Percentiles rank a stretch among this genome's conserved stretches.
Evolutionary conservation across 2,329 filamentous ascomycete genomes (phyloP).

Genomic region (Dendrostoma leiphaemia): DNA sequence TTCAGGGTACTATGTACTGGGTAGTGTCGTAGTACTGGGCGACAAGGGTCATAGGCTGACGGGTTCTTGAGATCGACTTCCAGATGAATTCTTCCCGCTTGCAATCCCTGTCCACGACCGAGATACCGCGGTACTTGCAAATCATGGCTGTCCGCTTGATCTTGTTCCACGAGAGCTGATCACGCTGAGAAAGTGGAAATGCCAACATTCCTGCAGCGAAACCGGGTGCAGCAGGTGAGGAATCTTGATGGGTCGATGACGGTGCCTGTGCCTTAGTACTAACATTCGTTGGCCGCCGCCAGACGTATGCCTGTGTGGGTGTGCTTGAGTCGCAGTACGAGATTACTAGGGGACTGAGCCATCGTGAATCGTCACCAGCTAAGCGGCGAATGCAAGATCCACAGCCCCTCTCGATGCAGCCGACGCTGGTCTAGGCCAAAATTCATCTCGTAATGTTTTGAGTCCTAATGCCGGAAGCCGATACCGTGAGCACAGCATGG

Average conservation of each 20-base stretch:
- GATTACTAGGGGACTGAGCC: background rate
- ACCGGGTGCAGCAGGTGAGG: background rate
- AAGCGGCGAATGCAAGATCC: background rate
- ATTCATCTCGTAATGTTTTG: background rate
- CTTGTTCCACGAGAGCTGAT: background rate
- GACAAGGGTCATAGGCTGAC: slow-evolving; percentile 14
- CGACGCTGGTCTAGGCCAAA: background rate
- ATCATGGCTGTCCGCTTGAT: background rate
- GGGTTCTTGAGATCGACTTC: slow-evolving; percentile 16
- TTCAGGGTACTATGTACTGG: no score
- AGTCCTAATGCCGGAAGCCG: background rate
- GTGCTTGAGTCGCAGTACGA: background rate
- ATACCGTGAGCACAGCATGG: no score
- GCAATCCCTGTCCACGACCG: slow-evolving; percentile 10
- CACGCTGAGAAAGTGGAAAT: background rate
- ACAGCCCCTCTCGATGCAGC: background rate
- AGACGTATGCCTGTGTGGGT: background rate
- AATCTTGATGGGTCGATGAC: background rate
- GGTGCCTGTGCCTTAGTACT: background rate
- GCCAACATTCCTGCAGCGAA: background rate
- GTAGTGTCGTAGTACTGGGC: slow-evolving; percentile 2
- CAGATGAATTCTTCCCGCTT: slow-evolving; percentile 15
- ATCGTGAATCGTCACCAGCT: background rate
- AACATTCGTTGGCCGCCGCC: background rate
- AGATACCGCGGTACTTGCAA: background rate